Evolutionary conservation across 129 eudicot species (phyloP), one percentile per base, ranked within the genome.

Genomic region (Centrapalus pauciflorus): DNA sequence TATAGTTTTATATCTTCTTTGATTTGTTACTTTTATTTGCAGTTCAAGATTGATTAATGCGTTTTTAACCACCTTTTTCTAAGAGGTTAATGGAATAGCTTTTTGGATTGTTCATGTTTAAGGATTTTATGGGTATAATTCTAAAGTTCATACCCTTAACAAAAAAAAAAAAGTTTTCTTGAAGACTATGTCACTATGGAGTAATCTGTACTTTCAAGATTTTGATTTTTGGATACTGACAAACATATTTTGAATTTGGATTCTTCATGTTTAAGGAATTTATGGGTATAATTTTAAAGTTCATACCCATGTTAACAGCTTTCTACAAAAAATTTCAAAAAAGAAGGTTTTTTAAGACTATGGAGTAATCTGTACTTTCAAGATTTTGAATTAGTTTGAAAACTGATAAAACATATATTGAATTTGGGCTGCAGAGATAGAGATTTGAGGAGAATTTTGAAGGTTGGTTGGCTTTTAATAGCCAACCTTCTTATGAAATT

Each of bases 391-490:
- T 65, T 11, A 43, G 24, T 45, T 32, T 74, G 61, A n/a, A n/a
- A n/a, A n/a, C n/a, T n/a, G n/a, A n/a, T n/a, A n/a, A n/a, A n/a
- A 66, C 54, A 30, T 28, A 4, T 33, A 23, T 34, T 35, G 64
- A 51, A 51, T 61, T 62, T 72, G n/a, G 64, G 27, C 30, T 50
- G 67, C 68, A 66, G 79, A 46, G 62, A 56, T 12, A 40, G 56
- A 66, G 68, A 57, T 66, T 45, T 57, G 67, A 49, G 55, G 73
- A 29, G 55, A 66, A 43, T n/a, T 55, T 40, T 30, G 51, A 32
- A 66, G 61, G 33, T 43, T 55, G 41, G 60, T 32, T 64, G 54
- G 41, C 33, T 49, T 28, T 28, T 73, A 24, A 58, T 58, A 29
- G 41, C 48, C 19, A 24, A n/a, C 21, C 48, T 64, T 64, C 12